Evolutionary conservation across 2,329 filamentous ascomycete genomes (phyloP).

Genomic region (Diaporthe sp.): DNA sequence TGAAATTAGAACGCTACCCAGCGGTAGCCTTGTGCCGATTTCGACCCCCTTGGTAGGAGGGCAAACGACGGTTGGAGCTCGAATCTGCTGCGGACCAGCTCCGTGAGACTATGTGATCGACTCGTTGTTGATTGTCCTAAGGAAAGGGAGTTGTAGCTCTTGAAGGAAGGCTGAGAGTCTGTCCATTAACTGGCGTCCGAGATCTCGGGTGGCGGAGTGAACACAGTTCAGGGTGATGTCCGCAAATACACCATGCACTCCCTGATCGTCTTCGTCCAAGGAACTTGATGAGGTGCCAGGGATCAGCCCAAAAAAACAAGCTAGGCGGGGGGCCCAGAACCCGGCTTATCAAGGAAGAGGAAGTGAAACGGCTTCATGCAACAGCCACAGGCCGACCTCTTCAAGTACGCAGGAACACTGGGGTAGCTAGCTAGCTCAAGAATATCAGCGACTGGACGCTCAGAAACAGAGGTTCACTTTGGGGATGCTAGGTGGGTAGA

Average conservation of each 20-base stretch:
- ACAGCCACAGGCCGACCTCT: slow-evolving; percentile 26
- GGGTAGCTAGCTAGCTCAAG: slow-evolving; percentile 15
- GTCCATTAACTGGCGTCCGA: slow-evolving; percentile 37
- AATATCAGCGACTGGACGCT: slow-evolving; percentile 37
- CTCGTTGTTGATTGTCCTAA: neutral
- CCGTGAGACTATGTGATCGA: neutral
- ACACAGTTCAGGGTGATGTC: slow-evolving; percentile 8
- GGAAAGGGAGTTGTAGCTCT: neutral
- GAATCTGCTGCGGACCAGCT: slow-evolving; percentile 3
- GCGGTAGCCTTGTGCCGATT: slow-evolving; percentile 32
- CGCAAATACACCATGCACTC: slow-evolving; percentile 10
- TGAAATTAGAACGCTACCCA: slow-evolving; percentile 38
- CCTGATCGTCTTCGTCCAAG: slow-evolving; percentile 21
- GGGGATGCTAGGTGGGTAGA: neutral
- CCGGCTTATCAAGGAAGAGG: slow-evolving; percentile 29
- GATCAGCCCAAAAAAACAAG: slow-evolving; percentile 17
- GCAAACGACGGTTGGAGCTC: slow-evolving; percentile 1
- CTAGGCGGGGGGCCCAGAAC: slow-evolving; percentile 31
- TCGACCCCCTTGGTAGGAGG: slow-evolving; percentile 4
- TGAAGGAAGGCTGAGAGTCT: neutral
- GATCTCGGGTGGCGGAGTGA: slow-evolving; percentile 18
- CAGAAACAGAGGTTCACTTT: neutral
- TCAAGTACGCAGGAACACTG: slow-evolving; percentile 5
- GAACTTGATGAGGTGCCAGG: slow-evolving; percentile 21
- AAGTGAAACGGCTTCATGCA: slow-evolving; percentile 39